Evolutionary conservation across 805 yeast species (phyloP).

Genomic region (Brettanomyces custersianus): DNA sequence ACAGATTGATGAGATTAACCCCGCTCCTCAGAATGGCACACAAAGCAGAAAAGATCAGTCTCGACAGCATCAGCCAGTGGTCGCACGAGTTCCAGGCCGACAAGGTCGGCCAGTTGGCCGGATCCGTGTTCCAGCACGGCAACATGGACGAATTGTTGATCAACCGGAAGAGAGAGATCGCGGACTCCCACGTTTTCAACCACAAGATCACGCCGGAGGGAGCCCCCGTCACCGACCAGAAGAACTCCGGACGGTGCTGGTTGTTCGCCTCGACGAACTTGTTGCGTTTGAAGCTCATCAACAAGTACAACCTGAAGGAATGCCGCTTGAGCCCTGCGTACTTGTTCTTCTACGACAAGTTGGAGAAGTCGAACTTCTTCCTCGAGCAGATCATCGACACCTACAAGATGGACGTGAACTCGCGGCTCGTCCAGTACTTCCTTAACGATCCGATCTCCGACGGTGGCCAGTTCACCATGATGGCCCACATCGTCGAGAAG

Average conservation of each 20-base stretch:
- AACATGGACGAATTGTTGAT: conserved; percentile 32
- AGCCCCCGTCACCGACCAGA: conserved; percentile 65
- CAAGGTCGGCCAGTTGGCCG: conserved; percentile 22
- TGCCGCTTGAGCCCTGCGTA: conserved; percentile 74
- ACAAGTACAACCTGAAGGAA: conserved; percentile 52
- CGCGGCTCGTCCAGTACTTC: conserved; percentile 60
- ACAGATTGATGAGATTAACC: neutral
- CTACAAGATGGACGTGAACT: conserved; percentile 53
- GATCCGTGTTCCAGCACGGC: conserved; percentile 24
- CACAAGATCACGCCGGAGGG: conserved; percentile 40
- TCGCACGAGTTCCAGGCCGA: conserved; percentile 19
- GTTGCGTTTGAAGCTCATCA: conserved; percentile 53
- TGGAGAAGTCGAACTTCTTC: conserved; percentile 77
- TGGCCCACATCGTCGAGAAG: conserved; percentile 64
- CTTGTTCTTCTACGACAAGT: conserved; percentile 75
- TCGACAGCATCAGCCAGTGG: conserved; percentile 20
- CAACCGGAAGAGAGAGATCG: conserved; percentile 23
- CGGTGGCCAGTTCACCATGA: conserved; percentile 88
- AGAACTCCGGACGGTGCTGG: conserved; percentile 80
- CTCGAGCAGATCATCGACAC: conserved; percentile 71
- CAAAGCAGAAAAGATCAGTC: neutral
- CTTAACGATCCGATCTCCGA: conserved; percentile 62
- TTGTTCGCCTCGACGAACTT: conserved; percentile 76
- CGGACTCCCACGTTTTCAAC: conserved; percentile 32
- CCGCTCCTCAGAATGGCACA: conserved; percentile 1